These are phyloP conservation scores for Gaeumannomyces sp. DNA, from an alignment of 2,329 filamentous ascomycete species.

Conservation along the genomic window DNA sequence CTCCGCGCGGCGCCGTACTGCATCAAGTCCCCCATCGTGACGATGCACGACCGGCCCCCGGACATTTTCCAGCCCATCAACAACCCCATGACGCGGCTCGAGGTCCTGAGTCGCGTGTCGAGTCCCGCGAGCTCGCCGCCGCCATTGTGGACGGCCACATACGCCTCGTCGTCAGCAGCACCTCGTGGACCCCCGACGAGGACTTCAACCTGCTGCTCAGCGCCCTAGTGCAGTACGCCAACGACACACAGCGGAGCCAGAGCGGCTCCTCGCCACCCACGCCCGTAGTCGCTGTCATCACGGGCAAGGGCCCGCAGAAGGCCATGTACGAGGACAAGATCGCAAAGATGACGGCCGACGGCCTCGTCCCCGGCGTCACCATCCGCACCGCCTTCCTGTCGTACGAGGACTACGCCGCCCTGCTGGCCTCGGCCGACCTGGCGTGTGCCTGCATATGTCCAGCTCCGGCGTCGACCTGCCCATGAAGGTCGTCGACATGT, in stretches of 20 bases:
- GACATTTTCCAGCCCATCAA: constrained; percentile 69
- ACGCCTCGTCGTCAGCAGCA: constrained; percentile 80
- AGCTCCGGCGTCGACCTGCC: constrained; percentile 92
- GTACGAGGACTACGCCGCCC: constrained; percentile 73
- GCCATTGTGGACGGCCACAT: constrained; percentile 52
- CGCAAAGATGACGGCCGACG: constrained; percentile 48
- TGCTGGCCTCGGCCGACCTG: constrained; percentile 80
- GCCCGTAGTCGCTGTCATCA: constrained; percentile 85
- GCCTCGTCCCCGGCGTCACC: constrained; percentile 61
- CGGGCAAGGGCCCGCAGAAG: constrained; percentile 85
- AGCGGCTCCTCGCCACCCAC: constrained; percentile 34
- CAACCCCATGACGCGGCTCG: constrained; percentile 36
- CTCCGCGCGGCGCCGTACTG: constrained; percentile 58
- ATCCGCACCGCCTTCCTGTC: constrained; percentile 82
- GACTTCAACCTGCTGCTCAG: constrained; percentile 86
- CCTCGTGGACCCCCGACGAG: constrained; percentile 95
- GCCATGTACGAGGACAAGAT: constrained; percentile 66
- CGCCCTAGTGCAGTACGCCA: constrained; percentile 70
- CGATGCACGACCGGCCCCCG: constrained; percentile 83
- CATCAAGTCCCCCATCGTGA: constrained; percentile 58
- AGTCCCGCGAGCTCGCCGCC: constrained; percentile 54
- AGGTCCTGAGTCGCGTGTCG: constrained; percentile 60
- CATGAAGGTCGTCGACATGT: constrained; percentile 99
- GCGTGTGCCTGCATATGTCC: constrained; percentile 86
- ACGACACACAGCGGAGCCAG: constrained; percentile 25